Evolutionary conservation across 2,329 filamentous ascomycete species (phyloP), one percentile per base, ranked within the genome.

Genomic region (Ophiosphaerella korrae): DNA sequence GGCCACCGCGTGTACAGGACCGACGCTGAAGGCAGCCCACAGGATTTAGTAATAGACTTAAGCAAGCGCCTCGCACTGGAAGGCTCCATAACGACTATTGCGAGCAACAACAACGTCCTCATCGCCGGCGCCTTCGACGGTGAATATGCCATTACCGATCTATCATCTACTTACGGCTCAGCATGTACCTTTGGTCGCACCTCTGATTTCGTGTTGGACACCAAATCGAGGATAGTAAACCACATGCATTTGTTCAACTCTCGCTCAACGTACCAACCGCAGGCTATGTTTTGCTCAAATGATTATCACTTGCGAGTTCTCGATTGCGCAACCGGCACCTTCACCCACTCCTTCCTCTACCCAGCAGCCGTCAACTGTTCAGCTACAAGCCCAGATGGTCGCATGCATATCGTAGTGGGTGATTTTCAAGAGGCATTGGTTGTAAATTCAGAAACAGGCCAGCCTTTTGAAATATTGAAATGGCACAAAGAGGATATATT

Each of bases 401-500:
- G 88, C 3, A 77, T 92, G 59, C 85, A 89, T 42, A 84, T 86
- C 13, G 80, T 92, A 55, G 89, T 91, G 0, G 89, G 89, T 40
- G 90, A 93, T 63, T 78, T 80, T 51, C 75, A 78, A 49, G 80
- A 88, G 34, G 84, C 87, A 0, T 75, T 87, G 42, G 88, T 93
- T 64, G 82, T 84, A 12, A 83, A 89, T 54, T 85, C 88, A 9
- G 88, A 90, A 48, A 85, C 82, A 11, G 85, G 88, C 12, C 75
- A 75, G 80, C 52, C 77, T 77, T 48, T 79, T 82, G 55, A 87
- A 58, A 74, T 76, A 23, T 80, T 92, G 1, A 72, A 76, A 3
- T 86, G 87, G 2, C 88, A 91, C 64, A 78, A 78, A 12, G 88
- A 92, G 64, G 88, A 82, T 59, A 88, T 85, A 2, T 93, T 92